phyloP scores from a whole-genome alignment of 2,329 filamentous ascomycete genomes.

The Pestalotiopsis sp. region DNA sequence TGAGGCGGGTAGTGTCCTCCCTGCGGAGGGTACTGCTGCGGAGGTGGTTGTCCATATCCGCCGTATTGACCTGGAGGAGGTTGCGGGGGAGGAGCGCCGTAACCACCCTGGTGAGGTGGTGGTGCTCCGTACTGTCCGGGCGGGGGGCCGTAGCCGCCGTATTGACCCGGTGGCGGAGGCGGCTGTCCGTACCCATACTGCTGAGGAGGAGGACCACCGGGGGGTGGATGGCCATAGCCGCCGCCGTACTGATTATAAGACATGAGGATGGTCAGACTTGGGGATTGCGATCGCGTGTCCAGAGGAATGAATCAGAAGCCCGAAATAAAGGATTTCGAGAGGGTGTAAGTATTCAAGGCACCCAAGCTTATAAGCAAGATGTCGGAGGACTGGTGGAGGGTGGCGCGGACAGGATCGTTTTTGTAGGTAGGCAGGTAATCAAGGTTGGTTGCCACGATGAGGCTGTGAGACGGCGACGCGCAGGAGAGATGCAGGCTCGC shows the following conservation, averaged over 20 bases:
- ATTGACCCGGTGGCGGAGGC: conserved; percentile 30
- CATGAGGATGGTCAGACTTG: neutral
- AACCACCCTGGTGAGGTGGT: conserved; percentile 30
- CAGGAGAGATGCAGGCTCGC: neutral
- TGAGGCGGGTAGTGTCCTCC: conserved; percentile 11
- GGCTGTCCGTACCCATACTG: conserved; percentile 33
- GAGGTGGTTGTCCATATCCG: conserved; percentile 26
- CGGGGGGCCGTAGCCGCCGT: conserved; percentile 32
- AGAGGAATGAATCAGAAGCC: neutral
- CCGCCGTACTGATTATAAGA: conserved; percentile 16
- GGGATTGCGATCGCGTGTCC: neutral
- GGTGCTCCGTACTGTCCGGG: conserved; percentile 36
- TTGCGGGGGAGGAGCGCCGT: conserved; percentile 38
- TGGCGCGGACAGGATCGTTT: neutral
- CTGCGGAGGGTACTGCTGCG: conserved; percentile 24
- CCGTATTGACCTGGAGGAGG: conserved; percentile 36
- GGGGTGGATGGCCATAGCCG: conserved; percentile 17
- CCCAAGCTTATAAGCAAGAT: neutral
- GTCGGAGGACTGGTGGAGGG: neutral
- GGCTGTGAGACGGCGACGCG: conserved; percentile 5
- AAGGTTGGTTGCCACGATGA: neutral
- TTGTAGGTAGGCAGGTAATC: neutral
- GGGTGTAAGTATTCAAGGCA: neutral
- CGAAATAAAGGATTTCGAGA: neutral
- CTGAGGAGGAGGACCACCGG: conserved; percentile 22